A percentile compares a stretch with the other conserved stretches of the same genome.
Evolutionary conservation across 2,329 filamentous ascomycete genomes (phyloP).

Genomic region (Penicillium vulpinum): DNA sequence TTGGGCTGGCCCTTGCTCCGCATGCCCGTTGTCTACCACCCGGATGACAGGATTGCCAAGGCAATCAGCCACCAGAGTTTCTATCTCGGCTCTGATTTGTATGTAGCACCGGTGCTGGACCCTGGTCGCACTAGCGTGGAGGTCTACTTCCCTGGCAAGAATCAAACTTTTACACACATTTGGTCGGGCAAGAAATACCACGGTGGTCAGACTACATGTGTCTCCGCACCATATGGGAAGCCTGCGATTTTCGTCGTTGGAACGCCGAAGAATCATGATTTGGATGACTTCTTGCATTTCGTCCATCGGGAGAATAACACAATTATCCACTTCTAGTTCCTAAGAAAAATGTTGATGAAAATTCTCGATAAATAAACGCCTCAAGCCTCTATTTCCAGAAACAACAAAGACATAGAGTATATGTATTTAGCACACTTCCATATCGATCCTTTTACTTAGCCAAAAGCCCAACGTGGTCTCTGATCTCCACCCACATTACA

Average conservation of each 20-base stretch:
- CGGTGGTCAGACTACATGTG: slow-evolving; percentile 13
- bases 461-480: neutral
- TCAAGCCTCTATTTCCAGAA: neutral
- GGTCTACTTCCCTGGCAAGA: slow-evolving; percentile 22
- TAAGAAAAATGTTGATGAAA: fast-evolving
- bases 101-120: slow-evolving; percentile 26
- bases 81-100: slow-evolving; percentile 23
- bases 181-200: slow-evolving; percentile 21
- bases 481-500: no score
- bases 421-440: no score
- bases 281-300: slow-evolving; percentile 22
- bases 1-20: slow-evolving; percentile 24
- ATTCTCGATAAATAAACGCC: neutral
- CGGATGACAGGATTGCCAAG: slow-evolving; percentile 18
- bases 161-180: slow-evolving; percentile 20
- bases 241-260: slow-evolving; percentile 24
- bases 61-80: slow-evolving; percentile 27
- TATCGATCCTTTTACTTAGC: no score
- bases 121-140: slow-evolving; percentile 15
- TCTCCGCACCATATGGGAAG: slow-evolving; percentile 21
- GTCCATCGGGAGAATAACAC: slow-evolving; percentile 19
- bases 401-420: no score
- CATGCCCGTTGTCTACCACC: slow-evolving; percentile 28
- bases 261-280: slow-evolving; percentile 14
- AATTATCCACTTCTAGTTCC: slow-evolving; percentile 10